Percentiles rank a stretch among this genome's conserved stretches.
phyloP scores from a whole-genome alignment of 257 asterid species.

The Striga asiatica region DNA sequence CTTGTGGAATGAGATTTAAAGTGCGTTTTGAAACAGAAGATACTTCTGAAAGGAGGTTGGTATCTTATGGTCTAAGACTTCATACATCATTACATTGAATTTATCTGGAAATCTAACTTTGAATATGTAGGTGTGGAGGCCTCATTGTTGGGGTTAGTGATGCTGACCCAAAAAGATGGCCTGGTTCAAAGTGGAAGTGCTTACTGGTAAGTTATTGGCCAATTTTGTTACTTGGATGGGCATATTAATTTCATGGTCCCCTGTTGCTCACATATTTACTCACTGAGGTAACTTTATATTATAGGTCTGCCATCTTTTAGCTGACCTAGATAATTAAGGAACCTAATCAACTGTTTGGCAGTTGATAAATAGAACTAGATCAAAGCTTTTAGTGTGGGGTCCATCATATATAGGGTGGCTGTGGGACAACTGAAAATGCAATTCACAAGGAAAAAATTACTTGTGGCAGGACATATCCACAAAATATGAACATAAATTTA shows the following conservation, averaged over 20 bases:
- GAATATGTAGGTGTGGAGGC: constrained; percentile 59
- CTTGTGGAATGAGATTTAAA: constrained; percentile 84
- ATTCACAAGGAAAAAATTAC: no score
- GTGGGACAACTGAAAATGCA: no score
- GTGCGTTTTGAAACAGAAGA: constrained; percentile 80
- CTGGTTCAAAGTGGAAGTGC: constrained; percentile 92
- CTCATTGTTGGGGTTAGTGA: constrained; percentile 63
- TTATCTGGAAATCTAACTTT: constrained; percentile 7
- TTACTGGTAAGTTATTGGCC: constrained; percentile 46
- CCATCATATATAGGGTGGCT: not conserved
- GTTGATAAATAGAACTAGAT: not conserved
- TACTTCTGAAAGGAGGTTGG: constrained; percentile 84
- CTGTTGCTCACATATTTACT: not conserved
- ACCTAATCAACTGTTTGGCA: not conserved
- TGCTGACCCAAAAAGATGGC: constrained; percentile 82
- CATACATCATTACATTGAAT: not conserved
- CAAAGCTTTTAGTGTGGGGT: not conserved
- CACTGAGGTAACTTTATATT: not conserved
- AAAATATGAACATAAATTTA: no score
- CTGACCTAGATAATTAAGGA: not conserved
- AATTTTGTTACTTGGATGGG: not conserved
- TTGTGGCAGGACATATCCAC: no score
- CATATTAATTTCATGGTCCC: not conserved
- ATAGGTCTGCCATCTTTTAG: not conserved
- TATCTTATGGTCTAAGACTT: not conserved